phyloP scores from a whole-genome alignment of 1,284 basidiomycete species.

The Apiotrichum sp. region DNA sequence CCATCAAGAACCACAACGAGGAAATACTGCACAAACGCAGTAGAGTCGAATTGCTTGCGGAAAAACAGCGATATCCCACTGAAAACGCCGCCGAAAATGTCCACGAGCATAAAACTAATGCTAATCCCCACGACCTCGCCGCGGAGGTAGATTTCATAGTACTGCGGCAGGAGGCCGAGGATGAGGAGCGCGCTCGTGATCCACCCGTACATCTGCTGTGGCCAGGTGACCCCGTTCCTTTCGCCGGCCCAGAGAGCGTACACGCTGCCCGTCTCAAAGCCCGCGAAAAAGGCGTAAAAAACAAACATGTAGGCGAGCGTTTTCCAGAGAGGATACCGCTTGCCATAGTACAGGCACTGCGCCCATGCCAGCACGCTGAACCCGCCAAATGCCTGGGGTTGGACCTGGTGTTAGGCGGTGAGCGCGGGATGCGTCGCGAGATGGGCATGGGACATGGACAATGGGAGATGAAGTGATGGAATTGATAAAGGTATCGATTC shows the following conservation, averaged over 20 bases:
- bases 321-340: slow-evolving; percentile 38
- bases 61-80: slow-evolving; percentile 62
- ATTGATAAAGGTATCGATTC: too few species aligned
- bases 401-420: slow-evolving; percentile 44
- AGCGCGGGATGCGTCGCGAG: too few species aligned
- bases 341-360: slow-evolving; percentile 60
- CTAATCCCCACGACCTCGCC: slow-evolving; percentile 69
- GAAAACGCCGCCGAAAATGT: slow-evolving; percentile 67
- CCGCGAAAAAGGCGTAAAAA: slow-evolving; percentile 52
- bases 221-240: slow-evolving; percentile 50
- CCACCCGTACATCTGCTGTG: slow-evolving; percentile 61
- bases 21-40: slow-evolving; percentile 56
- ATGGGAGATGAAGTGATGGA: too few species aligned
- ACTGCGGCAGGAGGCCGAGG: slow-evolving; percentile 58
- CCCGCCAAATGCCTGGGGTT: slow-evolving; percentile 66
- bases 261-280: slow-evolving; percentile 58
- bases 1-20: slow-evolving; percentile 55
- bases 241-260: slow-evolving; percentile 54
- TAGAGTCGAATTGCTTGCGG: slow-evolving; percentile 59
- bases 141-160: slow-evolving; percentile 62
- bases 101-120: slow-evolving; percentile 62
- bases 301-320: slow-evolving; percentile 46
- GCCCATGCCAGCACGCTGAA: slow-evolving; percentile 61
- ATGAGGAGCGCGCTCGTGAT: slow-evolving; percentile 59
- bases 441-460: too few species aligned